Evolutionary conservation across 78 protist species (phyloP).

Genomic region (Acrasis kona): DNA sequence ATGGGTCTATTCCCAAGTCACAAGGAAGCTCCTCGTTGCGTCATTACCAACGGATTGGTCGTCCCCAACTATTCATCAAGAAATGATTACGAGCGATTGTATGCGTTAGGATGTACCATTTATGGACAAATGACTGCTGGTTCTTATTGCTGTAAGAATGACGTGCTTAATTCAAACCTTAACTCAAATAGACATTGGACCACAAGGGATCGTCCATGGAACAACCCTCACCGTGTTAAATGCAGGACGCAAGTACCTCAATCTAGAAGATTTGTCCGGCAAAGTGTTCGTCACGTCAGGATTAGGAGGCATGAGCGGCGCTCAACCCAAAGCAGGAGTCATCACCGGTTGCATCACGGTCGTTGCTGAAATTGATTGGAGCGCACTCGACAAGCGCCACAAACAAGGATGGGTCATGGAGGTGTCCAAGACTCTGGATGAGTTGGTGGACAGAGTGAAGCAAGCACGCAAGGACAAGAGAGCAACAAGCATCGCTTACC

Average conservation of each 20-base stretch:
- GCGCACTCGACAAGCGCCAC: constrained; percentile 54
- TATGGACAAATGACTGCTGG: constrained; percentile 93
- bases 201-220: constrained; percentile 88
- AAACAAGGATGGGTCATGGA: constrained; percentile 59
- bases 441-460: constrained; percentile 18
- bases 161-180: not conserved
- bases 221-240: constrained; percentile 78
- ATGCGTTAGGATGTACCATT: constrained; percentile 67
- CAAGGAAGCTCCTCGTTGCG: constrained; percentile 41
- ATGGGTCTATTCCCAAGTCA: constrained; percentile 24
- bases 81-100: constrained; percentile 64
- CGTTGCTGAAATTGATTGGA: constrained; percentile 67
- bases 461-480: constrained; percentile 14
- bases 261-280: not conserved
- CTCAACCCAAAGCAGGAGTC: constrained; percentile 74
- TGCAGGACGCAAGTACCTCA: constrained; percentile 72
- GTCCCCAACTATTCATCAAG: constrained; percentile 76
- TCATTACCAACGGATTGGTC: constrained; percentile 84
- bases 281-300: constrained; percentile 76
- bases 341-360: constrained; percentile 61
- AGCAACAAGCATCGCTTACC: constrained; percentile 3
- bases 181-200: constrained; percentile 62
- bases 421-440: constrained; percentile 25
- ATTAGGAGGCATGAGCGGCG: constrained; percentile 87
- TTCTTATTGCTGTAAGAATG: constrained; percentile 55